Percentiles rank a stretch among this genome's conserved stretches.
These are phyloP conservation scores for Leccinum fuscescens DNA, from an alignment of 1,284 basidiomycete genomes.

Conservation along the genomic window DNA sequence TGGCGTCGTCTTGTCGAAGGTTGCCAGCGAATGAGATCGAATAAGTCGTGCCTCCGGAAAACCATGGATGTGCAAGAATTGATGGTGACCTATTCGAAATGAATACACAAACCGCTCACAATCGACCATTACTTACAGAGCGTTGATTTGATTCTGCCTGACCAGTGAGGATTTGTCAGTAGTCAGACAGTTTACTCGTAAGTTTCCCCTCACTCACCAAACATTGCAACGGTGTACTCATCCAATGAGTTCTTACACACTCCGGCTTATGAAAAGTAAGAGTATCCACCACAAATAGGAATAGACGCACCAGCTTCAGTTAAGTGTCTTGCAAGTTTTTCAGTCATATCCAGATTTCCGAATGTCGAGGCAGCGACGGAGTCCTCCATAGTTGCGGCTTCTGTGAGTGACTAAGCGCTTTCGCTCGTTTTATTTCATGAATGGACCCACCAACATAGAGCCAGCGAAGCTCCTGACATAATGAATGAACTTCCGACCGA, in stretches of 20 bases:
- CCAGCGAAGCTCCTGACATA: not conserved
- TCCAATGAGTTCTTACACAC: not conserved
- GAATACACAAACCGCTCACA: not conserved
- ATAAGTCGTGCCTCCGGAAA: not conserved
- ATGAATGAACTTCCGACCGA: not conserved
- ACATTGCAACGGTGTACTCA: not conserved
- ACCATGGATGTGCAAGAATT: not conserved
- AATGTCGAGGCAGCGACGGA: not conserved
- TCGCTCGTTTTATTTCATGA: too few relatives aligned
- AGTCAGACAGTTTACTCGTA: not conserved
- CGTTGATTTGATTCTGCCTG: not conserved
- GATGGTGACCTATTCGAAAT: not conserved
- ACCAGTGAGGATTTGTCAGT: not conserved
- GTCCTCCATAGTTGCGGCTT: not conserved
- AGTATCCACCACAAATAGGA: not conserved
- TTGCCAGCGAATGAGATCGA: not conserved
- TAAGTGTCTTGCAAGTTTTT: not conserved
- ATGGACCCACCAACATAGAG: not conserved
- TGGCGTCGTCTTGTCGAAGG: not conserved
- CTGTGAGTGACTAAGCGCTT: not conserved
- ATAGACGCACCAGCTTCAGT: not conserved
- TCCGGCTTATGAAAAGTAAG: not conserved
- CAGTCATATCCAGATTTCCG: not conserved
- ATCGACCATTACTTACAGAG: not conserved
- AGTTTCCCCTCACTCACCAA: not conserved